These are phyloP conservation scores for Trypanosoma avium DNA, from an alignment of 208 protist species.

Conservation along the genomic window DNA sequence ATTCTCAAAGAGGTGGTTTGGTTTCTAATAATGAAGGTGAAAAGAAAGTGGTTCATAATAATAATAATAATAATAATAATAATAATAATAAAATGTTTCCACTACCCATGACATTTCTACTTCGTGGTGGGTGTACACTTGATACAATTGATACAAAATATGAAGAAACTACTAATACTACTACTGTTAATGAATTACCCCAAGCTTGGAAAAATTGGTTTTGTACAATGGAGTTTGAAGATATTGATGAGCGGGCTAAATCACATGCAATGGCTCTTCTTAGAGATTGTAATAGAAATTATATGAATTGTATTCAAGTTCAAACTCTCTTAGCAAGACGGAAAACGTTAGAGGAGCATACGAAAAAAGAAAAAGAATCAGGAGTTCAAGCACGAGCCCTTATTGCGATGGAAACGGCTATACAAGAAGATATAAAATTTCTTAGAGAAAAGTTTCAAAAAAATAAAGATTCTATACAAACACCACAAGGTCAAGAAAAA, in stretches of 20 bases:
- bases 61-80: constrained; percentile 2
- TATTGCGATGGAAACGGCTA: constrained; percentile 22
- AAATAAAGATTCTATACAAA: background rate
- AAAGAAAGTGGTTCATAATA: no score
- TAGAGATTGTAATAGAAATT: constrained; percentile 32
- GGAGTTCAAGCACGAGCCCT: background rate
- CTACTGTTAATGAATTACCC: background rate
- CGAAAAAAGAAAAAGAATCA: constrained; percentile 17
- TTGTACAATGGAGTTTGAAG: constrained; percentile 28
- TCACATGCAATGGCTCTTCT: constrained; percentile 31
- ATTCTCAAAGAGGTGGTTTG: no score
- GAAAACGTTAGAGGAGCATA: constrained; percentile 27
- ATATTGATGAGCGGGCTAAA: constrained; percentile 27
- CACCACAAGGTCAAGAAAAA: background rate
- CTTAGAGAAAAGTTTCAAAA: background rate
- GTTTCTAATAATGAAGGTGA: no score
- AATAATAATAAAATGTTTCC: background rate
- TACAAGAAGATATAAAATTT: constrained; percentile 25
- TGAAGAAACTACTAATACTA: no score
- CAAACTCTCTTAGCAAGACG: constrained; percentile 30
- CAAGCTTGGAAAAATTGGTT: constrained; percentile 33
- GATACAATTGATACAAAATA: background rate
- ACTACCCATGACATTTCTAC: constrained; percentile 16
- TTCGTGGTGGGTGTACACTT: constrained; percentile 18
- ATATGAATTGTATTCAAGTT: constrained; percentile 35